Evolutionary conservation across 352 stramenopile species (phyloP).

Genomic region (Globisporangium abappressorium): DNA sequence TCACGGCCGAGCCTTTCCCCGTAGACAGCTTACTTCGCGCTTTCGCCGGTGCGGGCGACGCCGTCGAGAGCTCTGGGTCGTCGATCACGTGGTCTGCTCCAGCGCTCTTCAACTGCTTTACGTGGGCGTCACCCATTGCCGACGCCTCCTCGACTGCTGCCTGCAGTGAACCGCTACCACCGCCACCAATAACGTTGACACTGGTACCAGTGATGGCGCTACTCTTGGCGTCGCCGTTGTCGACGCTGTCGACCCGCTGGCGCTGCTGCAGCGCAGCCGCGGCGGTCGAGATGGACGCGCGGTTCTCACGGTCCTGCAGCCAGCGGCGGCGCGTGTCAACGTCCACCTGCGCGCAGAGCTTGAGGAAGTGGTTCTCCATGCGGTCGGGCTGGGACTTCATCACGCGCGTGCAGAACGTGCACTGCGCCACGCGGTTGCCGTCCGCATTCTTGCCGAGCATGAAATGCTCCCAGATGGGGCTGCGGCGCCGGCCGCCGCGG

Average conservation of each 20-base stretch:
- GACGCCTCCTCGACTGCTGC: neutral
- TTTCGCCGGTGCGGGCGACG: neutral
- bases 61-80: constrained; percentile 3
- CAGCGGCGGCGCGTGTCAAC: constrained; percentile 10
- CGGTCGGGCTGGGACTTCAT: constrained; percentile 22
- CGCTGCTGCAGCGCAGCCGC: constrained; percentile 10
- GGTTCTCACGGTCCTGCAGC: constrained; percentile 14
- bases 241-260: neutral
- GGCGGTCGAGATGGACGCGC: constrained; percentile 3
- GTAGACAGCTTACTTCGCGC: neutral
- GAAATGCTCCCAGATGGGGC: constrained; percentile 20
- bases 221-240: neutral
- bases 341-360: constrained; percentile 17
- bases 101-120: constrained; percentile 6
- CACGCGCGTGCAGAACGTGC: constrained; percentile 15
- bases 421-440: constrained; percentile 19
- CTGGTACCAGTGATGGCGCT: neutral
- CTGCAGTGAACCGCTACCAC: neutral
- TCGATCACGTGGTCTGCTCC: neutral
- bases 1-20: neutral
- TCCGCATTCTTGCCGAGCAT: constrained; percentile 6
- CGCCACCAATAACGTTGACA: neutral
- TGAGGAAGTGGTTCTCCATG: constrained; percentile 23
- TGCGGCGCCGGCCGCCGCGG: constrained; percentile 11
- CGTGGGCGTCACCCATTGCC: neutral